phyloP scores from a whole-genome alignment of 2,329 filamentous ascomycete species.

The Sarocladiaceae sp. region DNA sequence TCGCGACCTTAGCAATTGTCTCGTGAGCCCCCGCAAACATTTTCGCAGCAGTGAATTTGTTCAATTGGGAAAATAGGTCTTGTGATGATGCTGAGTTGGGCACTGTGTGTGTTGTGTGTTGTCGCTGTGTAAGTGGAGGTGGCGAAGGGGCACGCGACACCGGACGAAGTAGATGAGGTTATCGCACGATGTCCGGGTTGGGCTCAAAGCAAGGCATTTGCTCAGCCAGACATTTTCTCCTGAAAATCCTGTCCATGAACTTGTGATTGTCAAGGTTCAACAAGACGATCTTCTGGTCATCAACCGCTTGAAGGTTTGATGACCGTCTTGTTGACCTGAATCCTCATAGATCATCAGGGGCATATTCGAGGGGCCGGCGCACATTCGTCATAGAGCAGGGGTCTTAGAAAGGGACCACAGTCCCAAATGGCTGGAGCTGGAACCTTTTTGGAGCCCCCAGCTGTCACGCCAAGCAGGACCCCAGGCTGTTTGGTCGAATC shows the following conservation, averaged over 20 bases:
- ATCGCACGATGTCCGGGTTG: too few relatives aligned
- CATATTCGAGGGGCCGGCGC: background rate
- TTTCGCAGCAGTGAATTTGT: too few relatives aligned
- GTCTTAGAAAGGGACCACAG: background rate
- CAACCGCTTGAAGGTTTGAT: background rate
- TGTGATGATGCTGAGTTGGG: too few relatives aligned
- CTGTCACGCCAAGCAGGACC: background rate
- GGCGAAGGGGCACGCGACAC: too few relatives aligned
- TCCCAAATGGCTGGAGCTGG: background rate
- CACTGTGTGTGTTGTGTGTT: too few relatives aligned
- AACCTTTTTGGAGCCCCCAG: background rate
- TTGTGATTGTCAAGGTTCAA: background rate
- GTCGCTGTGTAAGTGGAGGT: too few relatives aligned
- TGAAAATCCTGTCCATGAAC: background rate
- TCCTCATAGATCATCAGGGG: background rate
- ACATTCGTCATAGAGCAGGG: background rate
- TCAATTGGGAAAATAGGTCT: too few relatives aligned
- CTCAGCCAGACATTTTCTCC: too few relatives aligned
- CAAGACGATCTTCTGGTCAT: background rate
- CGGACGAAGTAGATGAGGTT: too few relatives aligned
- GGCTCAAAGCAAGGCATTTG: too few relatives aligned
- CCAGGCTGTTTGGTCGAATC: background rate
- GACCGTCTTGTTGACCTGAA: background rate
- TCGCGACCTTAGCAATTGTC: background rate
- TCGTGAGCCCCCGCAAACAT: background rate